Conservation (phyloP, 1,284 basidiomycete genomes). For the Apiotrichum brassicae region DNA sequence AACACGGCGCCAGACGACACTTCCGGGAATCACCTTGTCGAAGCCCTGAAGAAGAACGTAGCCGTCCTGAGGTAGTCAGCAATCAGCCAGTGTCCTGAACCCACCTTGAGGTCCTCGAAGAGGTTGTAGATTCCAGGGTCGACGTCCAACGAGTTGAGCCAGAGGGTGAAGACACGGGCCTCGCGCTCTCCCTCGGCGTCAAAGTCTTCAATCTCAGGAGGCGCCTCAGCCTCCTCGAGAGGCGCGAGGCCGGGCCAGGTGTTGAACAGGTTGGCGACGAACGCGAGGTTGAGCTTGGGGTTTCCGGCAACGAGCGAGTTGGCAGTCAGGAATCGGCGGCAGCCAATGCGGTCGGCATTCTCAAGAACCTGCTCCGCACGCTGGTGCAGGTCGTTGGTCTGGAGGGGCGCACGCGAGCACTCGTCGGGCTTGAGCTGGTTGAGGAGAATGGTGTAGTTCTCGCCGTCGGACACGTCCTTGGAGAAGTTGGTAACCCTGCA, state of each 20-base stretch:
- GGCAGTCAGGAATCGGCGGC: slow-evolving; percentile 90
- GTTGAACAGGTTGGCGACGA: slow-evolving; percentile 98
- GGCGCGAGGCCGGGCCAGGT: slow-evolving; percentile 90
- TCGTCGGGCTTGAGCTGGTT: slow-evolving; percentile 91
- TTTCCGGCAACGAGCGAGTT: slow-evolving; percentile 89
- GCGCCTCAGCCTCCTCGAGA: slow-evolving; percentile 75
- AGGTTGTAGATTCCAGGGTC: slow-evolving; percentile 94
- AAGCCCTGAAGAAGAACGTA: slow-evolving; percentile 88
- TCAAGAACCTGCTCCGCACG: slow-evolving; percentile 88
- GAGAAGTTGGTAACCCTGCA: slow-evolving; percentile 91
- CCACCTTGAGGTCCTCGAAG: slow-evolving; percentile 84
- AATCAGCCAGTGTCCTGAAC: slow-evolving; percentile 1
- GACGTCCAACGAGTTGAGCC: slow-evolving; percentile 94
- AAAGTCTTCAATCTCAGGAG: slow-evolving; percentile 82
- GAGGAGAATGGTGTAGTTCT: slow-evolving; percentile 94
- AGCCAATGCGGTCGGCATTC: slow-evolving; percentile 88
- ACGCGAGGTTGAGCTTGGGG: slow-evolving; percentile 96
- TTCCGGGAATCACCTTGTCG: slow-evolving; percentile 88
- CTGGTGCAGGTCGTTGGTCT: slow-evolving; percentile 71
- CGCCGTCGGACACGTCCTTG: slow-evolving; percentile 87
- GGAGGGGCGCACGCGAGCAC: slow-evolving; percentile 86
- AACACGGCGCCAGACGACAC: slow-evolving; percentile 88
- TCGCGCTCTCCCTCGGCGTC: slow-evolving; percentile 98
- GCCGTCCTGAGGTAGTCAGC: slow-evolving; percentile 56
- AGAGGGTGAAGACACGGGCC: slow-evolving; percentile 93